Evolutionary conservation across 495 filamentous ascomycete genomes (phyloP), one percentile per base, ranked within the genome.

Genomic region (Penicillium atrosanguineum): DNA sequence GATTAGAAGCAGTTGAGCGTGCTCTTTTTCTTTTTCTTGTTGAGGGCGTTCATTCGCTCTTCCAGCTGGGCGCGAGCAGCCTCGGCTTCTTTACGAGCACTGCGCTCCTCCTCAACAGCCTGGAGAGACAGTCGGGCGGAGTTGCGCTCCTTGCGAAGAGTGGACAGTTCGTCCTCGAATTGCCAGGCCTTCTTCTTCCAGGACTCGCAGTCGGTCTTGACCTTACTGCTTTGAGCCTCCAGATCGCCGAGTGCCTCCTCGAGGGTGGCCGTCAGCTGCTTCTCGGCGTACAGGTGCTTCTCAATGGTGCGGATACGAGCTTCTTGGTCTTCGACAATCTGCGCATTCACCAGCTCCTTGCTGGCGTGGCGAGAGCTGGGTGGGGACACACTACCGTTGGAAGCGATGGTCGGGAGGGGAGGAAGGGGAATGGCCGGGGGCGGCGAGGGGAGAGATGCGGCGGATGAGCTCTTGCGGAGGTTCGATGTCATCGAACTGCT

Each of bases 381-480:
- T 4, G 77, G 74, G 28, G 77, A 77, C 7, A 72, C 70, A 46
- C 71, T 74, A 23, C 68, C 65, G 37, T 76, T 70, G 31, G 73
- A 62, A 21, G 75, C 67, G 48, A 78, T 78, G 34, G 59, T 68
- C 3, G 75, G 75, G 20, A 78, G 71, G 31, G 75, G 73, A 5
- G 93, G 94, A 14, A 97, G 83, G 40, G 95, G 93, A 46, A 95
- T 95, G 0, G 96, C 85, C n/a, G 94, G 95, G 48, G 97, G 95
- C 40, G 94, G 93, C 5, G 93, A 96, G 1, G 94, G 94, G 16
- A 97, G 79, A 29, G 91, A 91, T 29, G 83, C 79, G 26, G 90
- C 85, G 4, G 90, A 94, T 38, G 84, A 76, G 67, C 86, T 91
- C 79, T 96, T 97, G 65, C 90, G 89, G 40, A 95, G 82, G 55